Base-by-base conservation (phyloP, 345 rosid species). In the Salix udensis region DNA sequence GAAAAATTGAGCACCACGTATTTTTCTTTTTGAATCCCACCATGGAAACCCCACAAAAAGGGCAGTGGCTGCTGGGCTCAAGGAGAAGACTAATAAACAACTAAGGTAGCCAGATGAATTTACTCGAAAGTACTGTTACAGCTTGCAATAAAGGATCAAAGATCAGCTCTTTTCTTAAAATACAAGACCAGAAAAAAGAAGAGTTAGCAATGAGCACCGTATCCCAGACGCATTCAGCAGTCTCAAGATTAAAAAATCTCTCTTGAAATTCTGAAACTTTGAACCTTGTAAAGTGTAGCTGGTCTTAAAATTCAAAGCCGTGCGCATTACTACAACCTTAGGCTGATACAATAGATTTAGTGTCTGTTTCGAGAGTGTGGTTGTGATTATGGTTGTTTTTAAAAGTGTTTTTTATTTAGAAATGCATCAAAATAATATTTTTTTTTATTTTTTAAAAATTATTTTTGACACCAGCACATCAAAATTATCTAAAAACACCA, bases 21-120 rank as follows among this genome's bases (percentile, higher is more conserved):
- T n/a, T 40, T 48, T 18, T 37, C 14, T 46, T n/a, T 65, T 34
- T 2, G 26, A n/a, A 23, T 11, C 31, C 13, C 14, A 26, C 37
- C 62, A 24, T 16, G 26, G 16, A 74, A 64, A 16, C 62, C 77
- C 77, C 39, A 30, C 55, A 11, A 48, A 34, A 65, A 65, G 23
- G 46, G 70, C 46, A 74, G 34, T 68, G 40, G 42, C 58, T 39
- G 65, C 67, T 67, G 73, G 73, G 78, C 78, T 68, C 78, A 58
- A 75, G 66, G 53, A 75, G 39, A 18, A 37, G 48, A 21, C 39
- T 31, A 31, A 65, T 65, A 14, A 46, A 46, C 70, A 74, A 65
- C 62, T 7, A 46, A n/a, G 62, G 62, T 11, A 9, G 62, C 26
- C 28, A 58, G 14, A 58, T 58, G 28, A n/a, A 8, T 58, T 58